Conservation (phyloP, 176 grass and related monocot species). For the Musa itinerans region DNA sequence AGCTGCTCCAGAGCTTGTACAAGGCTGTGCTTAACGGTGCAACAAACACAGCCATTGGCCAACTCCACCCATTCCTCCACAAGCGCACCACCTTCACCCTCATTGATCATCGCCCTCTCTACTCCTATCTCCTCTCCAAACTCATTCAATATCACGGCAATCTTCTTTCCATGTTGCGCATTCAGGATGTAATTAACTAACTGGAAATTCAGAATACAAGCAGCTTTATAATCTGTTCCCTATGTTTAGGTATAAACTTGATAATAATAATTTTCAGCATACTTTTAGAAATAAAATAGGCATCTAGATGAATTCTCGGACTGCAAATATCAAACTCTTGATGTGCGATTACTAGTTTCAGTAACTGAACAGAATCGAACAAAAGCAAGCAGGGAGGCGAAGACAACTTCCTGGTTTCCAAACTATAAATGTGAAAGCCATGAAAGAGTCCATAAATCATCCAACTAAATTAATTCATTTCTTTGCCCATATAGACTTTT, state of each 20-base stretch:
- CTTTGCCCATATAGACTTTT: too few species aligned
- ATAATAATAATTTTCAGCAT: neutral
- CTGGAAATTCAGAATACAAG: slow-evolving; percentile 35
- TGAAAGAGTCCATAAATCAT: too few species aligned
- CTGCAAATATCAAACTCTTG: neutral
- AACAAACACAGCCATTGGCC: slow-evolving; percentile 95
- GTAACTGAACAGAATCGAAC: too few species aligned
- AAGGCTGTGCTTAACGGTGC: slow-evolving; percentile 86
- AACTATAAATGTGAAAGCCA: too few species aligned
- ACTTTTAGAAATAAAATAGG: neutral
- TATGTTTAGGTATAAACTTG: neutral
- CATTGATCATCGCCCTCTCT: slow-evolving; percentile 95
- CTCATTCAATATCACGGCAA: slow-evolving; percentile 86
- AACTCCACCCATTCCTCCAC: slow-evolving; percentile 97
- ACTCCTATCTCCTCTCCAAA: slow-evolving; percentile 95
- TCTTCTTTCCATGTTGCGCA: slow-evolving; percentile 74
- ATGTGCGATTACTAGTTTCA: too few species aligned
- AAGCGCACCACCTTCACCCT: slow-evolving; percentile 74
- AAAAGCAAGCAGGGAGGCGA: too few species aligned
- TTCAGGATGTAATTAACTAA: slow-evolving; percentile 83
- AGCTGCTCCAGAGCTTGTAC: slow-evolving; percentile 97
- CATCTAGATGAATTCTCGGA: neutral
- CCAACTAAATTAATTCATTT: too few species aligned
- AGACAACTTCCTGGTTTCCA: too few species aligned
- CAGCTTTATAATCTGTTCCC: neutral